These are phyloP conservation scores for Carex parvula DNA, from an alignment of 176 grass and related monocot species.

Conservation along the genomic window DNA sequence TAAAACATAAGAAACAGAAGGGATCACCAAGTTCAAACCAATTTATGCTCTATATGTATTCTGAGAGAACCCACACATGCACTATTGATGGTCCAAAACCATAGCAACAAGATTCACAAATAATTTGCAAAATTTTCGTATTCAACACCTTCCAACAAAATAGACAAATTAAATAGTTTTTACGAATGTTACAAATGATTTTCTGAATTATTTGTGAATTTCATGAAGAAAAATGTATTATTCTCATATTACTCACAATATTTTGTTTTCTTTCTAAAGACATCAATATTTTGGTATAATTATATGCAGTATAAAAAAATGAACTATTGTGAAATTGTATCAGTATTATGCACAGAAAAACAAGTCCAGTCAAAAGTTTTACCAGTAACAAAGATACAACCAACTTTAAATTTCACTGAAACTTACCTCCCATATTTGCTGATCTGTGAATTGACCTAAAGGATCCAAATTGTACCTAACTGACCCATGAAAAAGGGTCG, in stretches of 20 bases:
- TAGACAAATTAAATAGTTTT: not conserved
- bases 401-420: not conserved
- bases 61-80: not conserved
- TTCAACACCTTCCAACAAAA: not conserved
- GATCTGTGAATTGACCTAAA: slow-evolving; percentile 50
- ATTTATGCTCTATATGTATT: not conserved
- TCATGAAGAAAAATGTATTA: not conserved
- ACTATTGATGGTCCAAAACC: not conserved
- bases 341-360: not conserved
- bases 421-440: slow-evolving; percentile 87
- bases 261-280: not conserved
- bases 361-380: not conserved
- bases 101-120: not conserved
- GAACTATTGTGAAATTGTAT: not conserved
- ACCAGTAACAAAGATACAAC: not conserved
- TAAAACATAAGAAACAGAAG: not conserved
- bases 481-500: slow-evolving; percentile 80
- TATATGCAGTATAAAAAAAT: not conserved
- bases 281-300: not conserved
- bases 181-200: not conserved
- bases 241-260: not conserved
- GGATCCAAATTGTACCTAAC: slow-evolving; percentile 90
- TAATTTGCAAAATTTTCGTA: not conserved
- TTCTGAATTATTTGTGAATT: too few relatives aligned
- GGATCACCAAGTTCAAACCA: not conserved